Percentiles rank a stretch among this genome's conserved stretches.
These are phyloP conservation scores for Articulospora tetracladia DNA, from an alignment of 495 filamentous ascomycete genomes.

Conservation along the genomic window DNA sequence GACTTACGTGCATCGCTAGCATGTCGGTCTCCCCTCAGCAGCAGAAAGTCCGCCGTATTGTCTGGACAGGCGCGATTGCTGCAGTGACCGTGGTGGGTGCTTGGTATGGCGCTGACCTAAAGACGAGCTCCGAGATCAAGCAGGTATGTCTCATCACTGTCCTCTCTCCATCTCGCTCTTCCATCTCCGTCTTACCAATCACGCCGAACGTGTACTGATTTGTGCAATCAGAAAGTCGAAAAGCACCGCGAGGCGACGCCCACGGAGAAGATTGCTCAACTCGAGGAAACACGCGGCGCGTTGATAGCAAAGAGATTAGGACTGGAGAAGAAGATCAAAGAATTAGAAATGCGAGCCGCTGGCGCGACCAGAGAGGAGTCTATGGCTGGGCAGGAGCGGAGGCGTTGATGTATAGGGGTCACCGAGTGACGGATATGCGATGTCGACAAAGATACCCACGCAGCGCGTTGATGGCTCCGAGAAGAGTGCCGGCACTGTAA, in stretches of 20 bases:
- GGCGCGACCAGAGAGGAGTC: conserved; percentile 24
- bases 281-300: conserved; percentile 43
- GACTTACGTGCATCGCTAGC: not conserved
- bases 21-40: conserved; percentile 16
- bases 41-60: conserved; percentile 27
- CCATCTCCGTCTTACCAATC: not conserved
- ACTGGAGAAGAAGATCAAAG: conserved; percentile 54
- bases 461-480: not conserved
- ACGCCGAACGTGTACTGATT: not conserved
- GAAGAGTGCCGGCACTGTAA: no score
- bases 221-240: conserved; percentile 18
- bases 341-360: conserved; percentile 38
- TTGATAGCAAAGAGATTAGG: conserved; percentile 46
- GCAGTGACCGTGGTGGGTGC: conserved; percentile 48
- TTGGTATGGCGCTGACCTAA: conserved; percentile 51
- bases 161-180: not conserved
- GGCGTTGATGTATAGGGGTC: conserved; percentile 7
- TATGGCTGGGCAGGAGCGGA: conserved; percentile 21
- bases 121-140: conserved; percentile 38
- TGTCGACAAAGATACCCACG: not conserved
- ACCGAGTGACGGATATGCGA: not conserved
- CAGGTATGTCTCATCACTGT: conserved; percentile 1
- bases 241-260: conserved; percentile 45
- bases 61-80: conserved; percentile 43
- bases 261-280: conserved; percentile 47